Conservation (phyloP, 2,329 filamentous ascomycete species). For the Talaromyces funiculosus region DNA sequence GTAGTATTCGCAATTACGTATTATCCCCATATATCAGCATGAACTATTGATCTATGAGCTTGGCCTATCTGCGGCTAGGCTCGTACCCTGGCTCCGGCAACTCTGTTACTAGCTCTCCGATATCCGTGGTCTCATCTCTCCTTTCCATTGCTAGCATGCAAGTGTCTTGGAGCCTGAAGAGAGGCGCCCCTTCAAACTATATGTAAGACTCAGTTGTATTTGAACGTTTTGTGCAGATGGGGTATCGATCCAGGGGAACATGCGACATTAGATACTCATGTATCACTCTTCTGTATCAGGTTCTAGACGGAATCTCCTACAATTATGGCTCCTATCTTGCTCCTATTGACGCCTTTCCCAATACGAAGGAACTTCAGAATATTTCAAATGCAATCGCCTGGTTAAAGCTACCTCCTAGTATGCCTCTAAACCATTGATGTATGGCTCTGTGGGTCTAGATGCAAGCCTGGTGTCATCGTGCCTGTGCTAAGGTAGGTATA, state of each 20-base stretch:
- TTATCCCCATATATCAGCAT: not conserved
- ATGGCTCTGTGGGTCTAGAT: not conserved
- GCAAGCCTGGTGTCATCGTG: not conserved
- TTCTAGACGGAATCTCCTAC: not conserved
- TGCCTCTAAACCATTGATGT: not conserved
- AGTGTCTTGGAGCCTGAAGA: not conserved
- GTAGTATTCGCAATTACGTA: not conserved
- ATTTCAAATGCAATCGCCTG: not conserved
- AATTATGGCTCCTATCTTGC: not conserved
- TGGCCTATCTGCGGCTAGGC: not conserved
- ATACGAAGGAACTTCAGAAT: not conserved
- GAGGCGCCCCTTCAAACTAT: not conserved
- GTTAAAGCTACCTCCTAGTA: not conserved
- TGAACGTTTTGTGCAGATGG: not conserved
- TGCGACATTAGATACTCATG: not conserved
- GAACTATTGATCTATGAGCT: not conserved
- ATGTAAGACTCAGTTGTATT: not conserved
- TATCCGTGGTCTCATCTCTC: not conserved
- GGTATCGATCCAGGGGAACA: not conserved
- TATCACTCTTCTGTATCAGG: not conserved
- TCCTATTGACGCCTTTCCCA: not conserved
- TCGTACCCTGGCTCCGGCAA: not conserved
- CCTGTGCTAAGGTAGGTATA: not conserved
- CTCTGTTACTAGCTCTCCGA: not conserved
- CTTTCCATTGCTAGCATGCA: not conserved